Base-by-base conservation (phyloP, 2,329 filamentous ascomycete genomes). In the Aspergillus felis region DNA sequence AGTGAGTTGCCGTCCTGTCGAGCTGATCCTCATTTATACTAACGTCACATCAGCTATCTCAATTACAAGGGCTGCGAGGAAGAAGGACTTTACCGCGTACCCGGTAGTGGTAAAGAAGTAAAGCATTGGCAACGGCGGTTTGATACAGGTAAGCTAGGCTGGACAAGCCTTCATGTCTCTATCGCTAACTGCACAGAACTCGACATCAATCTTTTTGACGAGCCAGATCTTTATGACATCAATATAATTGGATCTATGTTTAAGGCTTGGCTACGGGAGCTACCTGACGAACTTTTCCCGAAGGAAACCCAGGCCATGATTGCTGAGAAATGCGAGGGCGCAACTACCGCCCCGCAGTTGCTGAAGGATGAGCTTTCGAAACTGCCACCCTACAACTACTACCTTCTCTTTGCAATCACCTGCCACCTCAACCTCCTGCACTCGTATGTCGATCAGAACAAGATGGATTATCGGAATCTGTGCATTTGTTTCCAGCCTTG, bases 401-500 rank as follows among this genome's bases (percentile, higher is more conserved):
- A 97, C 71, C 87, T 97, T 14, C 86, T 97, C 5, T 97, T 97
- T 72, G 93, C 93, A 67, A 96, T 97, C 66, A 97, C 93, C 35
- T 97, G 93, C 75, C 93, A 97, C 68, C 86, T 97, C 51, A 96
- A 92, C 67, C 83, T 97, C 27, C 83, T 97, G 9, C 87, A 96
- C 65, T 92, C 91, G 1, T 93, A 96, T 73, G 89, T 92, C 25
- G 91, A 95, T 63, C 92, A 93, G 79, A 97, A 97, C 83, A 96
- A 96, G 79, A 97, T 97, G 93, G 91, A 96, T 71, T 96, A 93
- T 71, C 87, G 91, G 70, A 97, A 97, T 64, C 80, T 97, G 25
- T 96, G 92, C 77, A 96, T 97, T 66, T 97, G 93, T 78, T 97
- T 97, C 75, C 92, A 96, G 74, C 93, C 93, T 3, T 96, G 92